A percentile compares a stretch with the other conserved stretches of the same genome.
Evolutionary conservation across 2,329 filamentous ascomycete genomes (phyloP).

Genomic region (Scedosporium aurantiacum): DNA sequence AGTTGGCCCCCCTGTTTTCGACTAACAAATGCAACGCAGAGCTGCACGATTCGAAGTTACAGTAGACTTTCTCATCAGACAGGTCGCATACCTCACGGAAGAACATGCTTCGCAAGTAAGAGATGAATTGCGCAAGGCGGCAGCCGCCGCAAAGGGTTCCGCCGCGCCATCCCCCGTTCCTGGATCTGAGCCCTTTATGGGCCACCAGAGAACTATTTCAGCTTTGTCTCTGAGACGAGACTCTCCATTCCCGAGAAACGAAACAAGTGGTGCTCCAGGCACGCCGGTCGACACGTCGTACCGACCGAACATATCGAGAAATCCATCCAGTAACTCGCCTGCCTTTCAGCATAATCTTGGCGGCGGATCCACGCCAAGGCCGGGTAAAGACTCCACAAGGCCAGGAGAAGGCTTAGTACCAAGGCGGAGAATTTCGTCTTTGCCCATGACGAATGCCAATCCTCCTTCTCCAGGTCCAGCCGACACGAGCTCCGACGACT

Average conservation of each 20-base stretch:
- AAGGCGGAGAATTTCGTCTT: constrained; percentile 29
- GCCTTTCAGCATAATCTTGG: constrained; percentile 12
- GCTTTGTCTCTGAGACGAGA: constrained; percentile 48
- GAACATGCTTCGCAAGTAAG: constrained; percentile 80
- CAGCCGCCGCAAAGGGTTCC: constrained; percentile 44
- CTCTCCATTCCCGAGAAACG: constrained; percentile 38
- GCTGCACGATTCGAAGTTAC: constrained; percentile 73
- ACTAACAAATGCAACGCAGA: constrained; percentile 25
- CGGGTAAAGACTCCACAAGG: constrained; percentile 12
- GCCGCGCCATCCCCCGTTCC: constrained; percentile 46
- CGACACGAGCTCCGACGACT: constrained; percentile 26
- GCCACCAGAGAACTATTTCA: constrained; percentile 35
- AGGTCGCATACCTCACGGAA: constrained; percentile 90
- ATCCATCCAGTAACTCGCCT: constrained; percentile 29
- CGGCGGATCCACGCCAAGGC: constrained; percentile 13
- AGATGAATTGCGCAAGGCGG: constrained; percentile 75
- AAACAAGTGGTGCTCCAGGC: constrained; percentile 27
- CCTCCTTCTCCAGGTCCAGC: constrained; percentile 23
- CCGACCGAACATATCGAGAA: constrained; percentile 35
- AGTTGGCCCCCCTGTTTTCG: neutral
- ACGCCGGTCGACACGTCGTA: constrained; percentile 31
- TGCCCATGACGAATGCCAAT: constrained; percentile 25
- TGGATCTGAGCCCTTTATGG: constrained; percentile 30
- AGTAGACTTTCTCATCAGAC: constrained; percentile 79
- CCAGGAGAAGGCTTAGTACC: constrained; percentile 18